Conservation (phyloP, 2,329 filamentous ascomycete genomes). For the Lecanosticta acicola region DNA sequence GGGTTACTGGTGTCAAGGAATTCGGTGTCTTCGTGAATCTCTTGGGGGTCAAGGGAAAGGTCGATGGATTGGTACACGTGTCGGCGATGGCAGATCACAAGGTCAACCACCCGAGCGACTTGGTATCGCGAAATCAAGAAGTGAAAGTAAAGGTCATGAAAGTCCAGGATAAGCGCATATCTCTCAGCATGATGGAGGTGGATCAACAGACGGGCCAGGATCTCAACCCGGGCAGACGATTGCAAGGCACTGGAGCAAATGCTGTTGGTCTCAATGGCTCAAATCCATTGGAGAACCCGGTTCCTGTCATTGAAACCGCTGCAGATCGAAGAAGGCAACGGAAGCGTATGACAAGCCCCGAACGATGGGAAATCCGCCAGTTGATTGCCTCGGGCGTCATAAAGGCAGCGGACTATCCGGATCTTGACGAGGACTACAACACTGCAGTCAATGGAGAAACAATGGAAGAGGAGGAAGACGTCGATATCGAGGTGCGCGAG, state of each 20-base stretch:
- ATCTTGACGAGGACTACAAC: slow-evolving; percentile 90
- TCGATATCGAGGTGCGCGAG: slow-evolving; percentile 93
- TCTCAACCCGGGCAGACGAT: slow-evolving; percentile 66
- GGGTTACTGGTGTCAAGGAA: slow-evolving; percentile 86
- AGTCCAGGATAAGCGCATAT: slow-evolving; percentile 74
- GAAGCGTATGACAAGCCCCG: slow-evolving; percentile 93
- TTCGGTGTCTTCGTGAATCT: slow-evolving; percentile 95
- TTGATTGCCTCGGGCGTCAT: slow-evolving; percentile 91
- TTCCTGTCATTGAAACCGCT: slow-evolving; percentile 57
- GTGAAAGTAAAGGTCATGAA: slow-evolving; percentile 92
- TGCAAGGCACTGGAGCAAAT: slow-evolving; percentile 87
- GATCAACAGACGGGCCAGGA: slow-evolving; percentile 86
- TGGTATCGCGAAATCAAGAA: slow-evolving; percentile 71
- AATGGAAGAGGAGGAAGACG: slow-evolving; percentile 89
- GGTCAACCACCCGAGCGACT: slow-evolving; percentile 85
- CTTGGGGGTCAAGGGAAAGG: slow-evolving; percentile 77
- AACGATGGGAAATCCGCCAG: slow-evolving; percentile 95
- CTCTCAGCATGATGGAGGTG: slow-evolving; percentile 94
- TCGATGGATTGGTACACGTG: slow-evolving; percentile 89
- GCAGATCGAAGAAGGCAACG: slow-evolving; percentile 58
- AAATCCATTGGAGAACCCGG: slow-evolving; percentile 41
- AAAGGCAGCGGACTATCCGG: slow-evolving; percentile 88
- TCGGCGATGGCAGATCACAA: slow-evolving; percentile 81
- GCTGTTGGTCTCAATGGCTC: slow-evolving; percentile 69
- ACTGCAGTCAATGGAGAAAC: slow-evolving; percentile 79